Base-by-base conservation (phyloP, 1,284 basidiomycete species). In the Marasmius fiardii region DNA sequence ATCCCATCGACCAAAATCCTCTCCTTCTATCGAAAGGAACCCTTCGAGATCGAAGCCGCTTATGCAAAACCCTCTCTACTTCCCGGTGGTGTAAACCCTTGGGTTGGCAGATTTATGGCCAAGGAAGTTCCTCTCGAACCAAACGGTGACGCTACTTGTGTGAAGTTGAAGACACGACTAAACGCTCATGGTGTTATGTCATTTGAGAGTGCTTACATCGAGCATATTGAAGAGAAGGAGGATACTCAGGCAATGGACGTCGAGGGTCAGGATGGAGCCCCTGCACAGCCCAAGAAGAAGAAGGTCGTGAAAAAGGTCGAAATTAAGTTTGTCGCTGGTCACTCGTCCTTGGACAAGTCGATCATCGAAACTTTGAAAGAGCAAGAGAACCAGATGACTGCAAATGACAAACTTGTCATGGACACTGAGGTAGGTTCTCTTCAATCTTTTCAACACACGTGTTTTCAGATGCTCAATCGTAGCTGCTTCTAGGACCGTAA, bases 1-100 rank as follows among this genome's bases (percentile, higher is more conserved):
- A 82, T 95, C 58, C 95, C 95, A 7, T 95, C 92, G 33, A 95
- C 93, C 68, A 97, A 97, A 75, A 85, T 94, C 61, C 83, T 97
- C 62, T 93, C 93, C n/a, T 96, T 96, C 82, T 90, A 92, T 74
- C 88, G 95, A 69, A 87, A 86, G 65, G 85, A 86, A 50, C 71
- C 89, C 6, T 98, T 98, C 74, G 89, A 92, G 55, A 79, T 98
- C 66, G 88, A 94, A 72, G 90, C 92, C 4, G 71, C 75, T 45
- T 97, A 97, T 71, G 85, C 84, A 20, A 83, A 93, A 35, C 85
- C 89, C 2, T 64, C 73, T 1, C 63, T 64, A 21, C 79, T 97
- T 23, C 94, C 94, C 16, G 87, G 87, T 12, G 78, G 79, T 34
- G 82, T 91, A 71, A 90, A 91, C 79, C 89, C 92, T 1, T 93